These are phyloP conservation scores for Friedmanniomyces simplex DNA, from an alignment of 495 filamentous ascomycete species.

Conservation along the genomic window DNA sequence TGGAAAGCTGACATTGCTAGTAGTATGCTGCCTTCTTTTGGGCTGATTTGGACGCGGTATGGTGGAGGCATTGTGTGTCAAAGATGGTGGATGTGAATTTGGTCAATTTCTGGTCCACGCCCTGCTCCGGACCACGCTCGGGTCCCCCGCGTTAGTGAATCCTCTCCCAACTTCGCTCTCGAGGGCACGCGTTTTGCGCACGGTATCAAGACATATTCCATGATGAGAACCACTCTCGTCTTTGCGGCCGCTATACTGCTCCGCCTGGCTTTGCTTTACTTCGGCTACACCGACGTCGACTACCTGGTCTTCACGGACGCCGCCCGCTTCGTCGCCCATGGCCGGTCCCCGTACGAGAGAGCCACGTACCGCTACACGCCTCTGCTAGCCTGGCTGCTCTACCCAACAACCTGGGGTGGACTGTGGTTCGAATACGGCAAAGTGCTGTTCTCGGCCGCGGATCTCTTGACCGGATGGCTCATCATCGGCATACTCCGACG, in stretches of 20 bases:
- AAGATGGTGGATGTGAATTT: too few relatives aligned
- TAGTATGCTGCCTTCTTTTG: too few relatives aligned
- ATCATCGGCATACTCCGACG: slow-evolving; percentile 51
- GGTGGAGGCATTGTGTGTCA: too few relatives aligned
- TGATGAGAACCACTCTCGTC: slow-evolving; percentile 30
- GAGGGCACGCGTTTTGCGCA: too few relatives aligned
- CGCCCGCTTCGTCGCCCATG: slow-evolving; percentile 57
- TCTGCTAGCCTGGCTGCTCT: slow-evolving; percentile 75
- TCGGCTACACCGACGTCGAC: slow-evolving; percentile 98
- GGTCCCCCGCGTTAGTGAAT: too few relatives aligned
- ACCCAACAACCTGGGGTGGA: slow-evolving; percentile 60
- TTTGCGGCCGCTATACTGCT: slow-evolving; percentile 60
- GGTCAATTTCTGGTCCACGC: too few relatives aligned
- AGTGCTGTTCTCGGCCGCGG: slow-evolving; percentile 68
- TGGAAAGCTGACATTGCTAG: too few relatives aligned
- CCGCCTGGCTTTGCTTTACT: slow-evolving; percentile 61
- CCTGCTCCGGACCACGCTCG: too few relatives aligned
- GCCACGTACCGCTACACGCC: slow-evolving; percentile 98
- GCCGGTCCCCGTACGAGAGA: slow-evolving; percentile 66
- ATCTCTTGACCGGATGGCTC: slow-evolving; percentile 82
- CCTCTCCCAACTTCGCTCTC: background rate
- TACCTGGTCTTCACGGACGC: slow-evolving; percentile 99
- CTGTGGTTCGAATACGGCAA: slow-evolving; percentile 80
- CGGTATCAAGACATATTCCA: too few relatives aligned
- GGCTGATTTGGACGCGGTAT: too few relatives aligned